Evolutionary conservation across 257 asterid genomes (phyloP), one percentile per base, ranked within the genome.

Genomic region (Plantago major): DNA sequence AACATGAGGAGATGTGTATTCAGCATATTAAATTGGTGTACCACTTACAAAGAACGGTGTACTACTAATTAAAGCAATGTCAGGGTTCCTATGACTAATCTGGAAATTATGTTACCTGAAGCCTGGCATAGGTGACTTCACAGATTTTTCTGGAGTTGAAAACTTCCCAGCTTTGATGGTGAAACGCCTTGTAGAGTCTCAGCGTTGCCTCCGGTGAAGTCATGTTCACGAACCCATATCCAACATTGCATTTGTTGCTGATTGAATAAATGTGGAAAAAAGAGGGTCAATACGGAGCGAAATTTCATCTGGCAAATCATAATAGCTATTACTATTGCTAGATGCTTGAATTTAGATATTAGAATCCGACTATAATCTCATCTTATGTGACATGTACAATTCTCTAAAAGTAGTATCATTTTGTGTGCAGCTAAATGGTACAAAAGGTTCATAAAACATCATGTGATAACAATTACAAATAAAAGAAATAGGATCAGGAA

Each of bases 221-320:
- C 99, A 93, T 89, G 82, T 93, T 93, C 76, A 93, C 99, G 53
- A 93, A 93, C 46, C 99, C 99, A 52, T 93, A 93, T 61, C 99
- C 99, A 70, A 93, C 97, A 58, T 89, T 93, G 84, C 99, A 93
- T 60, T 93, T 93, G 85, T 89, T 93, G 71, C 84, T 76, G 47
- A 51, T 33, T 30, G 40, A 28, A 19, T 43, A 22, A 38, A 42
- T 6, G 10, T 4, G 6, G 3, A 33, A 59, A 46, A 38, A 45
- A 46, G 15, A 42, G 17, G 9, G 37, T n/a, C 8, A 47, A 40
- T 48, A 4, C n/a, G 12, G n/a, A 44, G 4, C 48, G 9, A 44
- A 10, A 4, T 44, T 44, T 44, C 0, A 3, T 44, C 48, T 10
- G 9, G 48, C 1, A 48, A 7, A 33, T 4, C 40, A 33, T 33